Conservation (phyloP, 177 flowering plant species). For the Vitis hybrid region DNA sequence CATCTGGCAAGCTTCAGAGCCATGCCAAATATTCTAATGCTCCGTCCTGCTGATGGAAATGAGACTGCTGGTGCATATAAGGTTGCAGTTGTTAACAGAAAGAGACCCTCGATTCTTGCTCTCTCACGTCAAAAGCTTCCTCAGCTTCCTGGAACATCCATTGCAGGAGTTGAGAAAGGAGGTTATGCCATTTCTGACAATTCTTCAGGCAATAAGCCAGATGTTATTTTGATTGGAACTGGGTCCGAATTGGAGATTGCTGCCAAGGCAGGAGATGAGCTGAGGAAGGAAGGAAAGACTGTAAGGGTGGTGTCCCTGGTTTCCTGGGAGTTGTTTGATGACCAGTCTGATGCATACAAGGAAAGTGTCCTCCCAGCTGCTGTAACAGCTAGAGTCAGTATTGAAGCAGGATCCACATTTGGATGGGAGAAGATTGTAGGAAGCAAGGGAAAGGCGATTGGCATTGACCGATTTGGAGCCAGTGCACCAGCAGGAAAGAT, state of each 20-base stretch:
- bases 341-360: conserved; percentile 84
- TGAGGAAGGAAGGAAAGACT: conserved; percentile 83
- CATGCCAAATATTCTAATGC: conserved; percentile 95
- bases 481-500: conserved; percentile 90
- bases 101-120: conserved; percentile 92
- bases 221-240: conserved; percentile 84
- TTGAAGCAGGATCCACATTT: conserved; percentile 90
- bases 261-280: conserved; percentile 77
- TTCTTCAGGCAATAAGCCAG: conserved; percentile 85
- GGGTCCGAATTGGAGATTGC: conserved; percentile 96
- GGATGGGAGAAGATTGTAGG: conserved; percentile 89
- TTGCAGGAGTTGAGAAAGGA: conserved; percentile 89
- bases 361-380: conserved; percentile 87
- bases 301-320: conserved; percentile 89
- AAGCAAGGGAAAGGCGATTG: conserved; percentile 74
- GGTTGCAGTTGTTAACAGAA: conserved; percentile 78
- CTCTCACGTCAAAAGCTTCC: conserved; percentile 93
- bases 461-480: conserved; percentile 85
- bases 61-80: conserved; percentile 97
- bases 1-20: conserved; percentile 98
- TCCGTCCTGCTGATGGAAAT: conserved; percentile 97
- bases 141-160: conserved; percentile 83
- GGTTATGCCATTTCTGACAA: conserved; percentile 86
- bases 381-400: conserved; percentile 80
- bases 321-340: conserved; percentile 92